Percentiles rank a stretch among this genome's conserved stretches.
These are phyloP conservation scores for Neonectria coccinea DNA, from an alignment of 2,329 filamentous ascomycete genomes.

Conservation along the genomic window DNA sequence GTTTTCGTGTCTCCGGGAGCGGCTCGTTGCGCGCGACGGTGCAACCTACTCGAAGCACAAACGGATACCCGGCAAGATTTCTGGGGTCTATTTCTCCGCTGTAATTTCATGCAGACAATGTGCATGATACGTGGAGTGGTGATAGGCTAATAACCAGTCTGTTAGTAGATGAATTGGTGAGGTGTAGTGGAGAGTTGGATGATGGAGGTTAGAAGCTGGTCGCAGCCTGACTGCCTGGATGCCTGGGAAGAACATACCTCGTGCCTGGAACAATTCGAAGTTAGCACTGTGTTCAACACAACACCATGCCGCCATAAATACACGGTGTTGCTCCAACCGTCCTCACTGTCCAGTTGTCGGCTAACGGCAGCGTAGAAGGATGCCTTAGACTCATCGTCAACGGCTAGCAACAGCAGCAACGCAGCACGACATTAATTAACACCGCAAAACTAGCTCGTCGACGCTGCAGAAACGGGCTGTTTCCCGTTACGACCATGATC, in stretches of 20 bases:
- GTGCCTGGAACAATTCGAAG: conserved; percentile 1
- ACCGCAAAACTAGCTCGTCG: conserved; percentile 16
- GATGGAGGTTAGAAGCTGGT: not conserved
- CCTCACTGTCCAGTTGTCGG: not conserved
- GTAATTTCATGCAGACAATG: too few species aligned
- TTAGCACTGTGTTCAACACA: conserved; percentile 18
- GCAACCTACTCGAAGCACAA: conserved; percentile 17
- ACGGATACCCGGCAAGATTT: conserved; percentile 19
- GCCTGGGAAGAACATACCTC: not conserved
- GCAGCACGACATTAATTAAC: conserved; percentile 15
- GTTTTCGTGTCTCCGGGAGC: conserved; percentile 44
- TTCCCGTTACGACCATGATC: not conserved
- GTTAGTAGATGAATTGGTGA: not conserved
- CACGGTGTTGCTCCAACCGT: not conserved
- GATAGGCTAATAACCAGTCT: not conserved
- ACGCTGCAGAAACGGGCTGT: conserved; percentile 7
- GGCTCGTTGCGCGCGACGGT: conserved; percentile 22
- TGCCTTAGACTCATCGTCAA: not conserved
- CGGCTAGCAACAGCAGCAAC: not conserved
- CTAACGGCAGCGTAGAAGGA: too few species aligned
- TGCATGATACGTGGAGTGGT: not conserved
- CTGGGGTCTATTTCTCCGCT: conserved; percentile 22
- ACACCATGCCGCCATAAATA: not conserved
- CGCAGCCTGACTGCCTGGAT: not conserved
- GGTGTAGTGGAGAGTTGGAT: not conserved